Conservation (phyloP, 352 stramenopile species). For the Elongisporangium undulatum region DNA sequence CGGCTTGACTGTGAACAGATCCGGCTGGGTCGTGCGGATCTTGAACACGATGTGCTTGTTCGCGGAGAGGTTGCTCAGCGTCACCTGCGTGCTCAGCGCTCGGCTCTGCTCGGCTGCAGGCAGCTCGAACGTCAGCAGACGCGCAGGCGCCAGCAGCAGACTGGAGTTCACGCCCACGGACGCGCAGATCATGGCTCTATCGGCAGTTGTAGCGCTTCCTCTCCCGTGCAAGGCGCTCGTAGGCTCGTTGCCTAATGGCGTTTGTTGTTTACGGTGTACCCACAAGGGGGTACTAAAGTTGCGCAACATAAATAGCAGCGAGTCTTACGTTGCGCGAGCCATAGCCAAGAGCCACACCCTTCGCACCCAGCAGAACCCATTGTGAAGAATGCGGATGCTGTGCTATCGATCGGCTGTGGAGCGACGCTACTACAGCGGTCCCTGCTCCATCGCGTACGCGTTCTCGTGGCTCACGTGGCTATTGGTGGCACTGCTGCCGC, state of each 20-base stretch:
- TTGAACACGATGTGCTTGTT: conserved; percentile 66
- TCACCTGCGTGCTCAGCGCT: conserved; percentile 15
- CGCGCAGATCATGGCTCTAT: conserved; percentile 60
- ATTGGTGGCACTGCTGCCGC: conserved; percentile 37
- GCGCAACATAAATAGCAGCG: background rate
- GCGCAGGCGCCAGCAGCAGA: conserved; percentile 63
- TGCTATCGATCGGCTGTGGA: conserved; percentile 47
- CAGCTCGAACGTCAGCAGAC: conserved; percentile 44
- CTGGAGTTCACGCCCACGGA: conserved; percentile 68
- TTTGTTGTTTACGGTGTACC: no score
- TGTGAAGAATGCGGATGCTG: conserved; percentile 29
- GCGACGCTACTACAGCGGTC: conserved; percentile 51
- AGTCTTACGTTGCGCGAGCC: background rate
- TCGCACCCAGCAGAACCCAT: no score
- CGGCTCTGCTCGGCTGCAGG: background rate
- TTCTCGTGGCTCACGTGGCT: conserved; percentile 34
- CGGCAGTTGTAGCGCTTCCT: background rate
- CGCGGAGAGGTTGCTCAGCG: conserved; percentile 64
- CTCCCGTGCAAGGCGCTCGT: no score
- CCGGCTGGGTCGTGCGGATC: conserved; percentile 67
- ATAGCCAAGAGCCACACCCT: background rate
- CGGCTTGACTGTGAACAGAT: conserved; percentile 73
- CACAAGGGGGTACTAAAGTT: no score
- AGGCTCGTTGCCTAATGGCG: background rate
- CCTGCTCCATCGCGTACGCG: conserved; percentile 50